Conservation (phyloP, 768 basidiomycete species). For the Kwoniella botswanensis region DNA sequence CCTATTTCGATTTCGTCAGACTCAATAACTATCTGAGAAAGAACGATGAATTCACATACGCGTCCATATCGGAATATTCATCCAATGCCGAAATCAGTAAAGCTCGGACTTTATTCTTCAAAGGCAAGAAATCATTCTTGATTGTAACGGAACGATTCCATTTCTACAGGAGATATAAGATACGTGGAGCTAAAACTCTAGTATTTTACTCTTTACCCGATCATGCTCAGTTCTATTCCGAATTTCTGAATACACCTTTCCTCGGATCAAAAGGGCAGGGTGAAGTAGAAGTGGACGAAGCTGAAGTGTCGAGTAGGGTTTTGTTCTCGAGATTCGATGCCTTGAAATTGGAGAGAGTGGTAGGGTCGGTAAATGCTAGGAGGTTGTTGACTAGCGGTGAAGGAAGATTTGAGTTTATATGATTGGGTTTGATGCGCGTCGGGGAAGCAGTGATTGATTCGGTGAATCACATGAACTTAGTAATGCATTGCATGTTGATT, state of each 20-base stretch:
- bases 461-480: neutral
- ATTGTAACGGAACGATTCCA: constrained; percentile 97
- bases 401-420: constrained; percentile 59
- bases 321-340: constrained; percentile 88
- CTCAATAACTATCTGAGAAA: constrained; percentile 85
- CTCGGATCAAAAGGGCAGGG: constrained; percentile 66
- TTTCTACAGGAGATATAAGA: constrained; percentile 94
- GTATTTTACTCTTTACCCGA: constrained; percentile 92
- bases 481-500: neutral
- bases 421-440: neutral
- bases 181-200: constrained; percentile 88
- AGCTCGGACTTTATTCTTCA: constrained; percentile 90
- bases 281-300: constrained; percentile 81
- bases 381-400: constrained; percentile 58
- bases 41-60: constrained; percentile 70
- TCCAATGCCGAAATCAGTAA: constrained; percentile 92
- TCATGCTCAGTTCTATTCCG: constrained; percentile 89
- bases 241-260: constrained; percentile 88
- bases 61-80: constrained; percentile 90
- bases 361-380: constrained; percentile 62
- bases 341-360: constrained; percentile 84
- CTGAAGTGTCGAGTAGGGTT: constrained; percentile 80
- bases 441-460: too few species aligned
- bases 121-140: constrained; percentile 80
- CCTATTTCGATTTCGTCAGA: constrained; percentile 94